phyloP scores from a whole-genome alignment of 805 yeast species.

The Zygotorulaspora danielsina region DNA sequence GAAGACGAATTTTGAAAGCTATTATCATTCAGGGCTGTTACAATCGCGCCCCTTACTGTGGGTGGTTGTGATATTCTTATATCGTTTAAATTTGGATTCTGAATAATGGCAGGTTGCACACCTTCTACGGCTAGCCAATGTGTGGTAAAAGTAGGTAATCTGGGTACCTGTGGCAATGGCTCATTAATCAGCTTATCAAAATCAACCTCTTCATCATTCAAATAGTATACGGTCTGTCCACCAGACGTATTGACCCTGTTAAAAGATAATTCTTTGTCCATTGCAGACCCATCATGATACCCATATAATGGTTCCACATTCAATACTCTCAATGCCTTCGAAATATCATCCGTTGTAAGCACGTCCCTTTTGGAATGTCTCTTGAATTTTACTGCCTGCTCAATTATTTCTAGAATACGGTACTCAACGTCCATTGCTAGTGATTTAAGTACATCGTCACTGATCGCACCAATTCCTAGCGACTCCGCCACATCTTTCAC shows the following conservation, averaged over 20 bases:
- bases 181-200: constrained; percentile 89
- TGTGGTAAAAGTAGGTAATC: constrained; percentile 87
- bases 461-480: constrained; percentile 68
- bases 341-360: constrained; percentile 75
- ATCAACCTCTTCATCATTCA: constrained; percentile 90
- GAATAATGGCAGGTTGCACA: constrained; percentile 95
- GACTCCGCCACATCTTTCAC: constrained; percentile 95
- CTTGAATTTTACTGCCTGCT: constrained; percentile 94
- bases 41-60: constrained; percentile 75
- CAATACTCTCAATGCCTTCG: constrained; percentile 73
- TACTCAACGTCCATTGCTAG: constrained; percentile 99
- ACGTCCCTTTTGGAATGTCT: constrained; percentile 85
- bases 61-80: constrained; percentile 69
- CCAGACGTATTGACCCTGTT: constrained; percentile 85
- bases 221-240: constrained; percentile 88
- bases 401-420: constrained; percentile 89
- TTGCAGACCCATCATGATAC: constrained; percentile 49
- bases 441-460: constrained; percentile 90
- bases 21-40: constrained; percentile 53
- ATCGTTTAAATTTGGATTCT: constrained; percentile 80
- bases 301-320: constrained; percentile 95
- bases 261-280: constrained; percentile 61
- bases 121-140: constrained; percentile 99
- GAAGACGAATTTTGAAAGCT: constrained; percentile 36
- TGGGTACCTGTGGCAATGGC: constrained; percentile 92